phyloP scores from a whole-genome alignment of 75 land plant genomes.

The Isoetes taiwanensis region DNA sequence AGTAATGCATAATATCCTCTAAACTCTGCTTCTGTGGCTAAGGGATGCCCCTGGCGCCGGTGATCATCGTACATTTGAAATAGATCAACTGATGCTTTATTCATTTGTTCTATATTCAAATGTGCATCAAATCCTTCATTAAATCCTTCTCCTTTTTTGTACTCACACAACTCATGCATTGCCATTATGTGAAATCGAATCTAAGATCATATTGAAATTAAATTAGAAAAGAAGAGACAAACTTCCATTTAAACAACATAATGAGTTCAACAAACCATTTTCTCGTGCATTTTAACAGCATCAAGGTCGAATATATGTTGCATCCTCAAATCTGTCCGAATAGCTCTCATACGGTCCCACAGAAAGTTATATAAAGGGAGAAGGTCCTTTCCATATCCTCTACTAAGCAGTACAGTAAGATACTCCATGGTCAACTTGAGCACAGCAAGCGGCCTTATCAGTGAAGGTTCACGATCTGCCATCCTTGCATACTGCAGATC shows the following conservation, averaged over 20 bases:
- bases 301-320: constrained; percentile 75
- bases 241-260: neutral
- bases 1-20: constrained; percentile 96
- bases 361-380: constrained; percentile 72
- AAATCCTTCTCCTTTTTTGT: constrained; percentile 85
- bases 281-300: constrained; percentile 84
- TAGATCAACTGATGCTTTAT: constrained; percentile 88
- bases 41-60: constrained; percentile 48
- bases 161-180: constrained; percentile 97
- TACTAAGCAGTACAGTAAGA: constrained; percentile 52
- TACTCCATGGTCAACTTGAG: constrained; percentile 64
- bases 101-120: constrained; percentile 97
- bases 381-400: constrained; percentile 55
- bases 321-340: constrained; percentile 95
- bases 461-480: constrained; percentile 63
- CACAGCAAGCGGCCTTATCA: constrained; percentile 83
- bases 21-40: constrained; percentile 78
- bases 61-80: constrained; percentile 98
- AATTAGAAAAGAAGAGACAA: neutral
- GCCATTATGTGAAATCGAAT: constrained; percentile 93
- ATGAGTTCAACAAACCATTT: constrained; percentile 47
- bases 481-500: constrained; percentile 74
- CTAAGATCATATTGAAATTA: constrained; percentile 23
- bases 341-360: constrained; percentile 97
- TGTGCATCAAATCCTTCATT: constrained; percentile 99